Percentiles rank a stretch among this genome's conserved stretches.
Evolutionary conservation across 768 basidiomycete genomes (phyloP).

Genomic region (Collybiopsis luxurians): DNA sequence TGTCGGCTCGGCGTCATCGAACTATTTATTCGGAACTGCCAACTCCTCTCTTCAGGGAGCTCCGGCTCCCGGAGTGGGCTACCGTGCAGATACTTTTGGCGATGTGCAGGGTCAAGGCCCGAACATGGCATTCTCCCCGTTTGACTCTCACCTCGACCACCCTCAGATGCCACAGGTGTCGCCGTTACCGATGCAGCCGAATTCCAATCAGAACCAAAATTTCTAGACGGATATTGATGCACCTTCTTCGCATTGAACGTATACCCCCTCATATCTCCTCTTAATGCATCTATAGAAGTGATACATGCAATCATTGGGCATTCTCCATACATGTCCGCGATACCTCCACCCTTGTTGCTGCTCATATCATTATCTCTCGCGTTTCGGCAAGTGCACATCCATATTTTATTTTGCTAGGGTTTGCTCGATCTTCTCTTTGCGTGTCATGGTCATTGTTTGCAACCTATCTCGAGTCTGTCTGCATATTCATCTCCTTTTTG

Average conservation of each 20-base stretch:
- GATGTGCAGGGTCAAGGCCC: background rate
- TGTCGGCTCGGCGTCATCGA: background rate
- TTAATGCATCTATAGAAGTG: background rate
- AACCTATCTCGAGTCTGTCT: background rate
- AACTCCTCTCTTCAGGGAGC: background rate
- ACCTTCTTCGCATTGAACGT: background rate
- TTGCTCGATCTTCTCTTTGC: background rate
- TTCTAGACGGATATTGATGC: conserved; percentile 2
- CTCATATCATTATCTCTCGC: background rate
- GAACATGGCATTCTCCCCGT: background rate
- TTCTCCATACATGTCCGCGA: background rate
- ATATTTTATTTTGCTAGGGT: background rate
- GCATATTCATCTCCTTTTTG: background rate
- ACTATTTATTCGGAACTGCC: background rate
- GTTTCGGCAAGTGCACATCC: background rate
- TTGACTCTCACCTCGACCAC: conserved; percentile 2
- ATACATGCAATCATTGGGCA: background rate
- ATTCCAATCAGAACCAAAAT: conserved; percentile 7
- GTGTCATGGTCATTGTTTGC: background rate
- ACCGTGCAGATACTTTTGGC: background rate
- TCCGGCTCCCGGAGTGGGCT: background rate
- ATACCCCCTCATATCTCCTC: background rate
- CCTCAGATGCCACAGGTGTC: background rate
- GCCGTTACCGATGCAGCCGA: background rate
- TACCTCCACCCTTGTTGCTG: background rate